These are phyloP conservation scores for Datisca glomerata DNA, from an alignment of 306 rosid species.

Conservation along the genomic window DNA sequence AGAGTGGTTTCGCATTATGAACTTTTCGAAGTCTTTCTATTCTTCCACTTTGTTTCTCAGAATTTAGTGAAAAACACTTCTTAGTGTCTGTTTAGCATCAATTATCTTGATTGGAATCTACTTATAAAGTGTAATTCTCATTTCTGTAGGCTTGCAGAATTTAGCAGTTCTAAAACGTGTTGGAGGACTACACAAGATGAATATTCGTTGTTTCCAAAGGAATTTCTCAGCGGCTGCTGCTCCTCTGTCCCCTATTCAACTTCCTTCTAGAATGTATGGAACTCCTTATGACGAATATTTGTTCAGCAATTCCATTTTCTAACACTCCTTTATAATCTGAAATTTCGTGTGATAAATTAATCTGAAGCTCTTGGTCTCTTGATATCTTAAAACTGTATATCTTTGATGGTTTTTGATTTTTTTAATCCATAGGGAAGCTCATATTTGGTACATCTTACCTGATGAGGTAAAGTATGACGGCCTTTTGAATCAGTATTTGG, in stretches of 20 bases:
- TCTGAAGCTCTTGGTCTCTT: background rate
- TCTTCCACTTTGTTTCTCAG: too few species aligned
- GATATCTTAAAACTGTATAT: too few species aligned
- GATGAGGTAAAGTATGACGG: conserved; percentile 42
- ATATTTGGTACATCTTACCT: conserved; percentile 75
- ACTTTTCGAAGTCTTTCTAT: too few species aligned
- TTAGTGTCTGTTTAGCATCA: too few species aligned
- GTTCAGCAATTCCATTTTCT: background rate
- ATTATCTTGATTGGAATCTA: too few species aligned
- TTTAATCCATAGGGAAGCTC: conserved; percentile 46
- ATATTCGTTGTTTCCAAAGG: conserved; percentile 39
- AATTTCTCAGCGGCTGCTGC: conserved; percentile 33
- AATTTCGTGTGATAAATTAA: background rate
- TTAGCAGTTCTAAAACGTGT: too few species aligned
- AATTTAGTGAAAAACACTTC: too few species aligned
- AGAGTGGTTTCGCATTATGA: too few species aligned
- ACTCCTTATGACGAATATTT: background rate
- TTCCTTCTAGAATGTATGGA: conserved; percentile 51
- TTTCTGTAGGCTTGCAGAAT: too few species aligned
- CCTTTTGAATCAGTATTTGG: conserved; percentile 45
- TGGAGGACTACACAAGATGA: too few species aligned
- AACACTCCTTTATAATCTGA: too few species aligned
- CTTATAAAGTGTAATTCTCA: too few species aligned
- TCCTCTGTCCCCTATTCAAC: conserved; percentile 39
- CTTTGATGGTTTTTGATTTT: background rate